Percentiles rank a stretch among this genome's conserved stretches.
phyloP scores from a whole-genome alignment of 2,329 filamentous ascomycete species.

The Fusarium sp. region DNA sequence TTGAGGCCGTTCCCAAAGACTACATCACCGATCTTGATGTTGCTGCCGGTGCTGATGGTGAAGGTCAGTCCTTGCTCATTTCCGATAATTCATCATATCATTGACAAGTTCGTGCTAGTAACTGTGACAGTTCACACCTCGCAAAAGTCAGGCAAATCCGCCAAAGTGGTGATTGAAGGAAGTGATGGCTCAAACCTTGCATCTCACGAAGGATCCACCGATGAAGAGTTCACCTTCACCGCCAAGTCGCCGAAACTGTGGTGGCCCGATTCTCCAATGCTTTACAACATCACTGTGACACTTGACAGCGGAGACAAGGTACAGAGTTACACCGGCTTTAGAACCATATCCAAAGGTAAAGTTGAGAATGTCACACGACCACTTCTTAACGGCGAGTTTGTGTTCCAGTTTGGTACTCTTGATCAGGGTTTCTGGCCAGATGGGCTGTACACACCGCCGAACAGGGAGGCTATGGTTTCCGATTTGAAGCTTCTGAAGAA shows the following conservation, averaged over 20 bases:
- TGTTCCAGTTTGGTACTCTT: slow-evolving; percentile 75
- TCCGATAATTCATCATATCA: accelerated
- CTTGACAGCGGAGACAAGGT: slow-evolving; percentile 63
- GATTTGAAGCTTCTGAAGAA: slow-evolving; percentile 74
- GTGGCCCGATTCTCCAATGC: slow-evolving; percentile 71
- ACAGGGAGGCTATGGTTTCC: slow-evolving; percentile 74
- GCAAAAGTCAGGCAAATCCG: neutral
- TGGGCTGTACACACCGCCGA: slow-evolving; percentile 74
- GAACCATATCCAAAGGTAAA: slow-evolving; percentile 68
- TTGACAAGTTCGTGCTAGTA: neutral
- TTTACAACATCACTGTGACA: slow-evolving; percentile 73
- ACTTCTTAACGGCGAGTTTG: slow-evolving; percentile 75
- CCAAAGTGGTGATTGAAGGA: neutral
- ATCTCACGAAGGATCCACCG: slow-evolving; percentile 51
- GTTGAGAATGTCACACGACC: slow-evolving; percentile 71
- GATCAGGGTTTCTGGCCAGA: slow-evolving; percentile 81
- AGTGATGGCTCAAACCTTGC: slow-evolving; percentile 7
- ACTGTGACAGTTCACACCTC: slow-evolving; percentile 13
- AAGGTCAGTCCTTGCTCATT: neutral
- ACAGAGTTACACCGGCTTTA: slow-evolving; percentile 76
- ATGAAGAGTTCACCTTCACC: slow-evolving; percentile 65
- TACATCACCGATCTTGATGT: slow-evolving; percentile 71
- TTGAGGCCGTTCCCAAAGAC: slow-evolving; percentile 70
- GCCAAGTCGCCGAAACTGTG: slow-evolving; percentile 70
- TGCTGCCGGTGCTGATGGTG: slow-evolving; percentile 59